A percentile compares a stretch with the other conserved stretches of the same genome.
These are phyloP conservation scores for Solanum piurae DNA, from an alignment of 257 asterid species.

Conservation along the genomic window DNA sequence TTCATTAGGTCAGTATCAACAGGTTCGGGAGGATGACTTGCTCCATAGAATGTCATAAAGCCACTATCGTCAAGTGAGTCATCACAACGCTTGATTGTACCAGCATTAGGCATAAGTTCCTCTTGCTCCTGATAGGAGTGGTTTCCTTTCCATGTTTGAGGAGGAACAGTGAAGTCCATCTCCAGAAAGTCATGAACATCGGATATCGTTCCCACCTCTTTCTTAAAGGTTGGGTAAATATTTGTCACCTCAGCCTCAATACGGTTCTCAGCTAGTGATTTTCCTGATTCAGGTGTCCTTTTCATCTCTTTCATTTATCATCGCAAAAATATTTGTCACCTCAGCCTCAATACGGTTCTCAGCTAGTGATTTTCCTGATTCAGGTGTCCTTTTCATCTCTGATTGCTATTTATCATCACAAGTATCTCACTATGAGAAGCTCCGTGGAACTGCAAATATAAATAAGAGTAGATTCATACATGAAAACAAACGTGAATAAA, in stretches of 20 bases:
- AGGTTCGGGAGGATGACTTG: constrained; percentile 6
- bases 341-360: not conserved
- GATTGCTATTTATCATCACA: not conserved
- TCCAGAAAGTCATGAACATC: not conserved
- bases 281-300: not conserved
- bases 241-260: not conserved
- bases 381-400: not conserved
- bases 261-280: not conserved
- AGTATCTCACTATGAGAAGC: not conserved
- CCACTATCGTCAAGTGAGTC: constrained; percentile 1
- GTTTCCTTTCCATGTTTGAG: not conserved
- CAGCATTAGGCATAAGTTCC: not conserved
- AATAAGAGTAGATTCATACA: not conserved
- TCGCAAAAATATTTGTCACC: not conserved
- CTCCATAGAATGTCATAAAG: not conserved
- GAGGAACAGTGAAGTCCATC: not conserved
- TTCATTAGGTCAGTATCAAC: constrained; percentile 6
- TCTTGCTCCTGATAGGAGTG: not conserved
- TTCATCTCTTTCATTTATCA: too few species aligned
- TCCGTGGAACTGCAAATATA: not conserved
- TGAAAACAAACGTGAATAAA: not conserved
- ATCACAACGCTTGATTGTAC: not conserved
- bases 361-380: not conserved
- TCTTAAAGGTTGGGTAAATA: not conserved
- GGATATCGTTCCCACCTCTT: not conserved